Evolutionary conservation across 129 eudicot species (phyloP), one percentile per base, ranked within the genome.

Genomic region (Calendula officinalis): DNA sequence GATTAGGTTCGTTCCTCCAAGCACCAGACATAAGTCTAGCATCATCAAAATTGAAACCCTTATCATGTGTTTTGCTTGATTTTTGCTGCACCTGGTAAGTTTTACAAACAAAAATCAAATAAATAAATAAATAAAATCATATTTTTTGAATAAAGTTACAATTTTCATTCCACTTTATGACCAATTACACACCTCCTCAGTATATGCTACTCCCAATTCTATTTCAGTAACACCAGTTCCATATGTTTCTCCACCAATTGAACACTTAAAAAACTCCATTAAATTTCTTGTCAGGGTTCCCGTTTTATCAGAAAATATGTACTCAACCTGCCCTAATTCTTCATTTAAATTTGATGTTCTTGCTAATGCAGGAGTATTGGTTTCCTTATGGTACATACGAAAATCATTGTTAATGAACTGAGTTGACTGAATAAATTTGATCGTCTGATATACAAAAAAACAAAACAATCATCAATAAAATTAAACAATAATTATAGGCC

Each of bases 281-380:
- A 92, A 71, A 56, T 92, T 92, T 73, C 95, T 83, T 5, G 99
- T 92, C 36, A 92, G 57, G 36, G 96, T 92, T 67, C 99, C 99
- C 32, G 99, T 92, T 85, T 92, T 92, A 76, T 92, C 99, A 66
- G 96, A 81, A 60, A 92, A 92, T 61, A 92, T 83, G 65, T 85
- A 92, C 70, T 92, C 99, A 55, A 92, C 92, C 89, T 92, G 96
- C 48, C 99, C 99, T 79, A 92, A 96, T 80, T 92, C 99, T 82
- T 92, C 99, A 77, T 92, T 92, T 16, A 92, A 82, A 80, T 92
- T 92, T 52, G 99, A 92, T 27, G 99, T 92, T 30, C 99, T 81
- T 50, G 99, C 96, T 82, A 78, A 79, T 43, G 99, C 99, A 36
- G 99, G 89, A 44, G 96, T 88, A 49, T 92, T 92, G 66, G 95